Base-by-base conservation (phyloP, 2,329 filamentous ascomycete species). In the Tolypocladium pustulatum region DNA sequence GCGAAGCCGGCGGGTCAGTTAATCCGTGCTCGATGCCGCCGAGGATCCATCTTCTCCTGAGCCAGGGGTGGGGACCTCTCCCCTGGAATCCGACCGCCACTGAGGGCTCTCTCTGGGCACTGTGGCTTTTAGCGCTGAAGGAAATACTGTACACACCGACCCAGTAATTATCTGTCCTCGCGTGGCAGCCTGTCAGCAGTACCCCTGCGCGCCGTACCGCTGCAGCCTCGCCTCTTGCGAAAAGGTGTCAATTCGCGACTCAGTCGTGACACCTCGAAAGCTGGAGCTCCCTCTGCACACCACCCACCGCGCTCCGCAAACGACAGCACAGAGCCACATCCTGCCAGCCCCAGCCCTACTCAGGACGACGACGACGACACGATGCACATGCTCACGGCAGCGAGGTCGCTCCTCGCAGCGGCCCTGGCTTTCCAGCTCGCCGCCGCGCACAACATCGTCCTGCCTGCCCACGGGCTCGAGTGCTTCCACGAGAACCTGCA, bases 401-500 rank as follows among this genome's bases (percentile, higher is more conserved):
- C 77, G 71, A 75, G 71, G 71, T 68, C 74, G 56, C 63, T 77
- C 63, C 67, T 78, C 65, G 73, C 71, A 58, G 74, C 73, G 57
- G 69, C 73, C 62, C 65, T 73, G 58, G 67, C 69, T 68, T 71
- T 76, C 66, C 79, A 86, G 67, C 82, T 84, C 67, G 81, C 86
- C 65, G 81, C 83, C 65, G 91, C 90, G 67, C 94, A 99, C 84
- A 97, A 95, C 80, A 97, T 99, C 76, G 90, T 94, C 74, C 86
- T 99, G 69, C 88, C 88, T 63, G 88, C 92, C 67, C 91, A 99
- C 77, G 90, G 91, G 70, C 85, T 91, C 76, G 94, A 99, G 80
- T 99, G 94, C 81, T 99, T 97, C 82, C 90, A 96, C 80, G 94
- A 99, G 79, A 76, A 81, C 67, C 85, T 99, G 61, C 93, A 96